Conservation (phyloP, 306 rosid genomes). For the Styphnolobium japonicum region DNA sequence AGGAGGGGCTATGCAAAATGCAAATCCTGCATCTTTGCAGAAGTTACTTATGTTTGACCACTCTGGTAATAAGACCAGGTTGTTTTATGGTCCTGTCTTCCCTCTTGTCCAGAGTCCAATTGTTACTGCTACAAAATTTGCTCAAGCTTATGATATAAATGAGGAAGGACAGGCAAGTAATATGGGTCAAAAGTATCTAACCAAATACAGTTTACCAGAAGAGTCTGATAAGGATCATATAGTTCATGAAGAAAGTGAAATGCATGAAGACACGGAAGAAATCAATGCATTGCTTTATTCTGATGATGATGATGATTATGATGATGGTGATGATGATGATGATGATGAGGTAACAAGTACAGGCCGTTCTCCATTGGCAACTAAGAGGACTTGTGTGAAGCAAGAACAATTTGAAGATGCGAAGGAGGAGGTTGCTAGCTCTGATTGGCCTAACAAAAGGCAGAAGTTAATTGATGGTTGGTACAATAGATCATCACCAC, state of each 20-base stretch:
- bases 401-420: conserved; percentile 29
- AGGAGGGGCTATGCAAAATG: conserved; percentile 36
- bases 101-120: conserved; percentile 38
- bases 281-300: conserved; percentile 77
- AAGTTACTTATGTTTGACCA: conserved; percentile 59
- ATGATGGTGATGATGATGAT: not conserved
- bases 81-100: conserved; percentile 41
- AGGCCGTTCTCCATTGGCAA: conserved; percentile 48
- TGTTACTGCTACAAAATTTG: conserved; percentile 11
- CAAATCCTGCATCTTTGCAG: conserved; percentile 29
- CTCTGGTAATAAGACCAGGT: conserved; percentile 57
- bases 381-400: conserved; percentile 23
- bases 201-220: conserved; percentile 24
- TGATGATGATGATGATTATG: conserved; percentile 28
- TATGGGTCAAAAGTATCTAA: conserved; percentile 24
- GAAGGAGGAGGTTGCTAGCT: conserved; percentile 42
- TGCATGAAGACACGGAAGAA: conserved; percentile 76
- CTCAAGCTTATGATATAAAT: conserved; percentile 14
- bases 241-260: conserved; percentile 50
- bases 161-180: conserved; percentile 18
- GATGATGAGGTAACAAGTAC: conserved; percentile 70
- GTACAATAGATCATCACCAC: conserved; percentile 31
- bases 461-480: conserved; percentile 49
- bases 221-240: conserved; percentile 35
- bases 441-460: conserved; percentile 52